These are phyloP conservation scores for Ceratocystis papillata DNA, from an alignment of 2,329 filamentous ascomycete genomes.

Conservation along the genomic window DNA sequence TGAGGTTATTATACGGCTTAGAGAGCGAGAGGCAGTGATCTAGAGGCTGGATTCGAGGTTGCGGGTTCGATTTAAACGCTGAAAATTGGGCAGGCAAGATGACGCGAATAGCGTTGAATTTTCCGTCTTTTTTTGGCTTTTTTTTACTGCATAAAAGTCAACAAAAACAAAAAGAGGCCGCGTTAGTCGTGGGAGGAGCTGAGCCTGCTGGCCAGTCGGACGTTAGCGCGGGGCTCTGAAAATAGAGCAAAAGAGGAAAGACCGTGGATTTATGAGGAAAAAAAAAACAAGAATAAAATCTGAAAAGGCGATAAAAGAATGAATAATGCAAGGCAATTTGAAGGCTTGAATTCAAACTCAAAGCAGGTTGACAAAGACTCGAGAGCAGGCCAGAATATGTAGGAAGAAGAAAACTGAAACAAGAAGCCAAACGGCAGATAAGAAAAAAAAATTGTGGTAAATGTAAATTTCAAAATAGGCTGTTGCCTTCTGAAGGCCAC, in stretches of 20 bases:
- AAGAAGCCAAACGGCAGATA: background rate
- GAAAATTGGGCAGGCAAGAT: background rate
- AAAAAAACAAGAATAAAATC: background rate
- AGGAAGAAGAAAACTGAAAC: background rate
- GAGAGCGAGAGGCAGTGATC: background rate
- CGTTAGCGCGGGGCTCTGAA: constrained; percentile 12
- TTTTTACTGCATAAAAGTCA: background rate
- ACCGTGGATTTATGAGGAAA: background rate
- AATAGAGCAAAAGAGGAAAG: background rate
- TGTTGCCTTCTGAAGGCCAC: background rate
- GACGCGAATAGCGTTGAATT: background rate
- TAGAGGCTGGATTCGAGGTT: background rate
- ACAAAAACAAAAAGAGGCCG: constrained; percentile 11
- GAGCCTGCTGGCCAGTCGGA: background rate
- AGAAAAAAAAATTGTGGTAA: background rate
- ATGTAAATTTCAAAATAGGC: background rate
- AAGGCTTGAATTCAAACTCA: background rate
- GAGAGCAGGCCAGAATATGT: background rate
- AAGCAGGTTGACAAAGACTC: background rate
- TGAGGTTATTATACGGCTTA: background rate
- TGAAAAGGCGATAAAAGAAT: background rate
- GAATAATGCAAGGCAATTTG: background rate
- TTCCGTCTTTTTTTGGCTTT: background rate
- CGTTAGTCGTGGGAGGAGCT: constrained; percentile 5
- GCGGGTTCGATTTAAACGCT: background rate